Evolutionary conservation across 1,139 yeast species (phyloP), one percentile per base, ranked within the genome.

Genomic region (Sugiyamaella castrensis): DNA sequence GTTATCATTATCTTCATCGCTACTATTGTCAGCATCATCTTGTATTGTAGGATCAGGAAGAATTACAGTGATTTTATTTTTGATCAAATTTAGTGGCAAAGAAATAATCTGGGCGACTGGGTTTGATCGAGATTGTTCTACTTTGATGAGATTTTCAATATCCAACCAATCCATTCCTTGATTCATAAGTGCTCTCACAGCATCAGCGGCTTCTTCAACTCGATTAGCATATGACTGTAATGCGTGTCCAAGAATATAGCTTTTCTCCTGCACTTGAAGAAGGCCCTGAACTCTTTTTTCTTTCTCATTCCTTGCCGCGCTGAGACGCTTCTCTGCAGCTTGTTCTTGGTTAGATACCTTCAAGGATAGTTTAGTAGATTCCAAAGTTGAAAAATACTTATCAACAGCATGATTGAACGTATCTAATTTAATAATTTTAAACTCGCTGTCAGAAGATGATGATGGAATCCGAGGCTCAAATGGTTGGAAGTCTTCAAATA

Each of bases 111-210:
- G 69, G 0, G 97, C 96, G 45, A 83, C 72, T 2, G 71, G 66
- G 59, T 85, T 86, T 0, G 83, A 83, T 56, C 83, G 77, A 1
- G 72, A 68, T 59, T 87, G 83, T 59, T 91, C 96, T 43, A 82
- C 74, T 47, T 76, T 71, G 47, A 92, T 82, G 49, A 84, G 71
- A 56, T 84, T 81, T 63, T 86, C 96, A 53, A 91, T 89, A 55
- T 88, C 86, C 31, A 80, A 77, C 98, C 98, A 92, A 64, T 92
- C 98, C 91, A 88, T 87, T 56, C 88, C 94, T 63, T 87, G 95
- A 46, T 84, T 82, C 5, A 91, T 57, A 49, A 87, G 69, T 1
- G 72, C 72, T 52, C 82, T 84, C 8, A 92, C 84, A 9, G 87
- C 84, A 11, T 66, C 70, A 51, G 80, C 82, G 42, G 95, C 89